Percentiles rank a stretch among this genome's conserved stretches.
Conservation (phyloP, 495 filamentous ascomycete genomes). For the Penicillium odoratum region DNA sequence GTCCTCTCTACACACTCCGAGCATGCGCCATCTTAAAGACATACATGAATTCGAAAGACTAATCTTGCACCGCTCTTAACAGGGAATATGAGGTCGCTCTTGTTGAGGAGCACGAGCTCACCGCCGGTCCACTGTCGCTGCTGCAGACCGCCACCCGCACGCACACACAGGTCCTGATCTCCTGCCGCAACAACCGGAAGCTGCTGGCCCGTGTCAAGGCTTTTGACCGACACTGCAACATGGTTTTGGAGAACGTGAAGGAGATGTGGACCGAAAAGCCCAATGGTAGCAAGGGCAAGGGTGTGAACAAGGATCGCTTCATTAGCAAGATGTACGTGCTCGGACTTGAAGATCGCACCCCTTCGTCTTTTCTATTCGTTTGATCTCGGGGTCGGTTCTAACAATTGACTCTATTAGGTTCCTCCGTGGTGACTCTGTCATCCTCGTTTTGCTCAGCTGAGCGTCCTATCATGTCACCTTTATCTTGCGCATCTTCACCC, state of each 20-base stretch:
- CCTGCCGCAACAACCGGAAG: slow-evolving; percentile 86
- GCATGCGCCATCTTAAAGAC: slow-evolving; percentile 20
- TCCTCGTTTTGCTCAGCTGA: slow-evolving; percentile 87
- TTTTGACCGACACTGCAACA: slow-evolving; percentile 94
- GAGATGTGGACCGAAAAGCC: slow-evolving; percentile 99
- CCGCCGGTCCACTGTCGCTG: slow-evolving; percentile 81
- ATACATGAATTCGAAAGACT: slow-evolving; percentile 24
- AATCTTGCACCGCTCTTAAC: slow-evolving; percentile 22
- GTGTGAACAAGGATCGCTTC: slow-evolving; percentile 97
- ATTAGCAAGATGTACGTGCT: slow-evolving; percentile 91
- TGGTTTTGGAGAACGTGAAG: slow-evolving; percentile 97
- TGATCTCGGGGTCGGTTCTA: slow-evolving; percentile 1
- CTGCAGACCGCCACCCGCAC: slow-evolving; percentile 87
- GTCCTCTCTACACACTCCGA: slow-evolving; percentile 20
- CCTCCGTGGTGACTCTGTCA: slow-evolving; percentile 89
- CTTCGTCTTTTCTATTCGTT: neutral
- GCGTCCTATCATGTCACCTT: slow-evolving; percentile 7
- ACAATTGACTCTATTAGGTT: slow-evolving; percentile 59
- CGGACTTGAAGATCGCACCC: neutral
- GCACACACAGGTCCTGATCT: slow-evolving; percentile 87
- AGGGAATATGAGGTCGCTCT: slow-evolving; percentile 88
- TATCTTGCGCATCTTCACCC: slow-evolving; percentile 17
- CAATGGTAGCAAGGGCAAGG: slow-evolving; percentile 81
- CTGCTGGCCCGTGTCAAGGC: slow-evolving; percentile 78
- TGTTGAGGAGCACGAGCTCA: slow-evolving; percentile 89